Percentiles rank a stretch among this genome's conserved stretches.
Evolutionary conservation across 768 basidiomycete genomes (phyloP).

Genomic region (Gymnopilus junonius): DNA sequence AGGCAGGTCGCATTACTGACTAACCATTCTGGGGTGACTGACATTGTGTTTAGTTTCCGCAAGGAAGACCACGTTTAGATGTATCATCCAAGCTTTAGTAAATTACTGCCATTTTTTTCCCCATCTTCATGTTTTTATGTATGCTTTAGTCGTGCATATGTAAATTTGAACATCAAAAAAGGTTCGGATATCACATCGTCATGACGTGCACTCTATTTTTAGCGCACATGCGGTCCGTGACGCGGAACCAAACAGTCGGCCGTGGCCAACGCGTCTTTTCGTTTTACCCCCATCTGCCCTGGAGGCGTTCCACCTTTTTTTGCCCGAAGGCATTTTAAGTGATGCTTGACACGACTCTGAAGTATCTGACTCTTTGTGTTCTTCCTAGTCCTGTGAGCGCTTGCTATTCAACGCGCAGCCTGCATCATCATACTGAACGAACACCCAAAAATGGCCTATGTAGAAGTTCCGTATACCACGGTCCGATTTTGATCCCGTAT

Average conservation of each 20-base stretch:
- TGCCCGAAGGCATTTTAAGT: background rate
- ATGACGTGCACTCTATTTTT: background rate
- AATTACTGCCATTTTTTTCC: no score
- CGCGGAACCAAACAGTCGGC: background rate
- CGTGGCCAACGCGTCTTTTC: background rate
- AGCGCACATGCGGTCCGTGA: background rate
- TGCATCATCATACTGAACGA: background rate
- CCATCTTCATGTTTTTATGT: no score
- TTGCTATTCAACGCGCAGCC: background rate
- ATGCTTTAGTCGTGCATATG: no score
- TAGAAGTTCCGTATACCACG: conserved; percentile 16
- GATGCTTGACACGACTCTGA: conserved; percentile 20
- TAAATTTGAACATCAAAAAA: no score
- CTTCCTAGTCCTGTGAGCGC: conserved; percentile 24
- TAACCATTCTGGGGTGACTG: background rate
- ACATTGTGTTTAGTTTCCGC: conserved; percentile 23
- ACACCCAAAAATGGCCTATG: no score
- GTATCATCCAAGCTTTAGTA: conserved; percentile 13
- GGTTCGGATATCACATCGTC: no score
- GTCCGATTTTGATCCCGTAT: conserved; percentile 16
- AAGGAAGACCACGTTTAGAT: conserved; percentile 26
- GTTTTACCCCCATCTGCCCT: background rate
- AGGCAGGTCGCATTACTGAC: conserved; percentile 31
- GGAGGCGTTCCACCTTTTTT: background rate
- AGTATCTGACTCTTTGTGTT: conserved; percentile 21